Conservation (phyloP, 768 basidiomycete genomes). For the Neoboletus brunneissimus region DNA sequence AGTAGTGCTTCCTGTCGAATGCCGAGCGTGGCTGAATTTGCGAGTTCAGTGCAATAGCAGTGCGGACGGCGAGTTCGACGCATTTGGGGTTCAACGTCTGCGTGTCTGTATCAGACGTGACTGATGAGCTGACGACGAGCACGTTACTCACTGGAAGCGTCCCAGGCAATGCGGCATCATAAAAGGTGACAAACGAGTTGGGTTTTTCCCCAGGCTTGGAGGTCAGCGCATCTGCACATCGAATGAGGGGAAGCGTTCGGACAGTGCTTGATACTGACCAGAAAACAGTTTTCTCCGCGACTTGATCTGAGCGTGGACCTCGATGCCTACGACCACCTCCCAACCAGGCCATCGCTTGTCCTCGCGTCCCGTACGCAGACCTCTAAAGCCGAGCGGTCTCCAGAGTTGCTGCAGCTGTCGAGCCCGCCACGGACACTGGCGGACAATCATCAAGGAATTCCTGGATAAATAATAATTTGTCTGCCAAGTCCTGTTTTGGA, state of each 20-base stretch:
- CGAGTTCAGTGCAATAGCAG: conserved; percentile 73
- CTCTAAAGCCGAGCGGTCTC: background rate
- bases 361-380: conserved; percentile 5
- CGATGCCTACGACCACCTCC: conserved; percentile 89
- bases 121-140: background rate
- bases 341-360: conserved; percentile 74
- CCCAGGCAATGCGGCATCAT: conserved; percentile 92
- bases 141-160: conserved; percentile 72
- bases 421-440: conserved; percentile 14
- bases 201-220: conserved; percentile 49
- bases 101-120: background rate
- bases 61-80: conserved; percentile 75
- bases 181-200: conserved; percentile 71
- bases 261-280: conserved; percentile 33
- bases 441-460: conserved; percentile 23
- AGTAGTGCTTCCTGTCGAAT: conserved; percentile 98
- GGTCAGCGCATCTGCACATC: conserved; percentile 38
- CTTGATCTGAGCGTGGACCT: conserved; percentile 94
- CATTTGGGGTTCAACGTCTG: conserved; percentile 56
- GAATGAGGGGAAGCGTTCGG: background rate
- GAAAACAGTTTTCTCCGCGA: conserved; percentile 90
- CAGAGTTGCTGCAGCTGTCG: conserved; percentile 17
- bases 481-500: background rate
- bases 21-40: conserved; percentile 66
- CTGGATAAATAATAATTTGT: background rate